Conservation (phyloP, 2,329 filamentous ascomycete genomes). For the Diaporthe helianthi region DNA sequence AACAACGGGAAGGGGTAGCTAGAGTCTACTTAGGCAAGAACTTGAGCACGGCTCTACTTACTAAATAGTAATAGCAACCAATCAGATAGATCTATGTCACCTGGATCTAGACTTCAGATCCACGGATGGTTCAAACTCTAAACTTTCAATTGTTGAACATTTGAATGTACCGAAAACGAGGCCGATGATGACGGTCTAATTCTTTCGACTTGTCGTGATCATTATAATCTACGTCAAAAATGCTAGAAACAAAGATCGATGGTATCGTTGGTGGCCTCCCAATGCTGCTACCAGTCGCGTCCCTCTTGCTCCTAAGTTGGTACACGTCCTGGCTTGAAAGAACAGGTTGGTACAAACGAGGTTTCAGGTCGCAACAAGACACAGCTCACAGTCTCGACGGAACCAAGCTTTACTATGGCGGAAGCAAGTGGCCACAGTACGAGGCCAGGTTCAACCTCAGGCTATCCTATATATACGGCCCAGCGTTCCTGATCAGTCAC, state of each 20-base stretch:
- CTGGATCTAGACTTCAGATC: background rate
- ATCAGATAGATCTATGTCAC: constrained; percentile 1
- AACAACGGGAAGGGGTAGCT: background rate
- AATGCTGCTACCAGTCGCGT: constrained; percentile 1
- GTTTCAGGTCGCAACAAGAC: background rate
- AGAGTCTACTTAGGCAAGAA: background rate
- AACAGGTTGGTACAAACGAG: background rate
- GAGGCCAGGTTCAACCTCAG: constrained; percentile 31
- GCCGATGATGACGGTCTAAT: background rate
- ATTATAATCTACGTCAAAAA: background rate
- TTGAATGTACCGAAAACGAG: background rate
- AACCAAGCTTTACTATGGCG: constrained; percentile 23
- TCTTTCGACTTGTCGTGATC: background rate
- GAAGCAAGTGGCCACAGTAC: constrained; percentile 29
- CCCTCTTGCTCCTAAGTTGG: constrained; percentile 3
- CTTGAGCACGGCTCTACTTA: background rate
- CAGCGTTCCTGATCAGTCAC: constrained; percentile 23
- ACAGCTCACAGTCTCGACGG: constrained; percentile 1
- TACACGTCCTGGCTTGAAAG: background rate
- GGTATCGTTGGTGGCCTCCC: background rate
- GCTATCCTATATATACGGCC: constrained; percentile 25
- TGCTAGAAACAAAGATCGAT: background rate
- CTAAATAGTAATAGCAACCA: too few relatives aligned
- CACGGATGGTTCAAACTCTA: background rate
- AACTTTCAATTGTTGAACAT: too few relatives aligned